These are phyloP conservation scores for Trichoderma asperellum DNA, from an alignment of 2,329 filamentous ascomycete species.

Conservation along the genomic window DNA sequence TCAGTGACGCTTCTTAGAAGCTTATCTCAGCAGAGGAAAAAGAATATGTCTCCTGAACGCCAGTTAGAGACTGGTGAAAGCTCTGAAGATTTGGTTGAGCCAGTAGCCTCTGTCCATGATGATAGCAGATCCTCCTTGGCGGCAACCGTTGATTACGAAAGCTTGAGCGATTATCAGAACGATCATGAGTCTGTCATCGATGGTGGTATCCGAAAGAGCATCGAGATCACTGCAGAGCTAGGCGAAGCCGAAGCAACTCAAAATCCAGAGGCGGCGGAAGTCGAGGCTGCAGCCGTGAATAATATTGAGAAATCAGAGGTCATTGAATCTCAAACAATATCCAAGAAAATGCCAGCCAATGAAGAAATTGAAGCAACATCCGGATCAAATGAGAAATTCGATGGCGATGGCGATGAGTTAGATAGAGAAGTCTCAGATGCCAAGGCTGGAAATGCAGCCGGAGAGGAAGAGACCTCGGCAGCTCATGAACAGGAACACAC, in stretches of 20 bases:
- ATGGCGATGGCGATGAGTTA: not conserved
- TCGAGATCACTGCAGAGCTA: conserved; percentile 48
- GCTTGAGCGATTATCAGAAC: conserved; percentile 48
- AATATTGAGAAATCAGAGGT: not conserved
- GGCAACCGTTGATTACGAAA: conserved; percentile 61
- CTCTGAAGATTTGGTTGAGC: conserved; percentile 52
- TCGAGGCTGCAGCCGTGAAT: not conserved
- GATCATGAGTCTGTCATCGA: conserved; percentile 34
- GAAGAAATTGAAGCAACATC: not conserved
- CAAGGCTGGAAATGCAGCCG: not conserved
- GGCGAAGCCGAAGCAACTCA: conserved; percentile 30
- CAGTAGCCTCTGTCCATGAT: conserved; percentile 40
- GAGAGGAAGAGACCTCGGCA: not conserved
- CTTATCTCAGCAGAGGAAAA: conserved; percentile 45
- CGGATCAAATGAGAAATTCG: not conserved
- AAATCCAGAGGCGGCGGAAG: not conserved
- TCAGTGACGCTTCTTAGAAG: conserved; percentile 52
- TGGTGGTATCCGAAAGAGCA: conserved; percentile 37
- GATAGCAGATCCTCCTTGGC: conserved; percentile 58
- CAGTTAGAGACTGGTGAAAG: conserved; percentile 43
- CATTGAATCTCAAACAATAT: not conserved
- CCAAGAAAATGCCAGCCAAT: not conserved
- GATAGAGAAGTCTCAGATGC: not conserved
- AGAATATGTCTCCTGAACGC: conserved; percentile 30
- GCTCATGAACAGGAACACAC: conserved; percentile 24